These are phyloP conservation scores for Dioscorea alata DNA, from an alignment of 106 monocot genomes.

Conservation along the genomic window DNA sequence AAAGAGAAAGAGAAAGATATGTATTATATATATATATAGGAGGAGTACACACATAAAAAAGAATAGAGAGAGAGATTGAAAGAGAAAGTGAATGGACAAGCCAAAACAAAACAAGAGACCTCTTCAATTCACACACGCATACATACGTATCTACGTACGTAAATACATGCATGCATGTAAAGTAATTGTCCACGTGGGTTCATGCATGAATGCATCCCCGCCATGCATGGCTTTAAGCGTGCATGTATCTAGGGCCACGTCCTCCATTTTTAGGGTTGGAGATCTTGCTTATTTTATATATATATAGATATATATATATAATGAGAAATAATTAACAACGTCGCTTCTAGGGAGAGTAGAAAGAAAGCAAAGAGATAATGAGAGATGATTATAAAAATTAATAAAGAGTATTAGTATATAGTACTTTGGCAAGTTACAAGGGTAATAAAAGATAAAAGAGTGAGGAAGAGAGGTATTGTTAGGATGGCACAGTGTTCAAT, in stretches of 20 bases:
- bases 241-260: slow-evolving; percentile 1
- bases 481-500: neutral
- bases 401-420: neutral
- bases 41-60: neutral
- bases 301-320: too few relatives aligned
- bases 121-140: neutral
- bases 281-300: too few relatives aligned
- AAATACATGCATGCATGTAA: too few relatives aligned
- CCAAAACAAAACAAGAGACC: neutral
- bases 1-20: neutral
- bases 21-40: neutral
- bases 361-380: slow-evolving; percentile 1
- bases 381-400: neutral
- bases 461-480: neutral
- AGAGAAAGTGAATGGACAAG: neutral
- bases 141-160: too few relatives aligned
- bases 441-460: neutral
- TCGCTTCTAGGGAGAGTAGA: slow-evolving; percentile 28
- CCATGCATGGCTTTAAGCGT: neutral
- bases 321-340: slow-evolving; percentile 1
- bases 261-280: too few relatives aligned
- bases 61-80: neutral
- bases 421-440: too few relatives aligned
- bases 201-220: neutral
- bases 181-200: too few relatives aligned